Base-by-base conservation (phyloP, 2,329 filamentous ascomycete species). In the Colletotrichum tabaci region DNA sequence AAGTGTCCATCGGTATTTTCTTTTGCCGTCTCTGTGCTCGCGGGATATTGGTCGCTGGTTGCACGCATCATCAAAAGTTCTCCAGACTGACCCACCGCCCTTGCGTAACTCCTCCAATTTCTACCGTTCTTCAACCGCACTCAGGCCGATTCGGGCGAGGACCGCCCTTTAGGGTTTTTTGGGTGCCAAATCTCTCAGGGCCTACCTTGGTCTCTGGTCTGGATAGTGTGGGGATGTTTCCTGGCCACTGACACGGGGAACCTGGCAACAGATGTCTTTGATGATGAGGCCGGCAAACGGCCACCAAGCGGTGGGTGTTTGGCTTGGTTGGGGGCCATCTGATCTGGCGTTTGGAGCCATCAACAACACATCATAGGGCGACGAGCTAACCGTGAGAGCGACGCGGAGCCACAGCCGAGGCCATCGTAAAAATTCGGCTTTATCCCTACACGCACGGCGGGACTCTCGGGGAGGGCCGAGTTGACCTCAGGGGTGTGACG, bases 381-480 rank as follows among this genome's bases (percentile, higher is more conserved):
- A 56, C 3, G 35, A 18, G 18, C 53, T n/a, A 49, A 40, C 12
- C 47, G 10, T 26, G n/a, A 38, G 53, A 38, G 35, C 13, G 30
- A 56, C 30, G 53, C 38, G 30, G n/a, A 52, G 47, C 2, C 15
- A 16, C 9, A n/a, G 40, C 46, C 47, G 47, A 23, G 35, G 38
- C 15, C 30, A 52, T 49, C 47, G 38, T 10, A 50, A 18, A 62
- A 40, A 21, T n/a, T 52, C 47, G 47, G 60, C 47, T 40, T 13
- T 2, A 38, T 30, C 61, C 61, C 49, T 26, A 63, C 61, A 26
- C 49, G 47, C 61, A 26, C 49, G 47, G 35, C 61, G 30, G 57
- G 61, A 62, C 21, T 23, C 38, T 67, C 68, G 57, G 68, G 61
- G 49, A 71, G 64, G 64, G 21, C 52, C 68, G 68, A 71, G 46